Conservation (phyloP, 116 monocot genomes). For the Posidonia oceanica region DNA sequence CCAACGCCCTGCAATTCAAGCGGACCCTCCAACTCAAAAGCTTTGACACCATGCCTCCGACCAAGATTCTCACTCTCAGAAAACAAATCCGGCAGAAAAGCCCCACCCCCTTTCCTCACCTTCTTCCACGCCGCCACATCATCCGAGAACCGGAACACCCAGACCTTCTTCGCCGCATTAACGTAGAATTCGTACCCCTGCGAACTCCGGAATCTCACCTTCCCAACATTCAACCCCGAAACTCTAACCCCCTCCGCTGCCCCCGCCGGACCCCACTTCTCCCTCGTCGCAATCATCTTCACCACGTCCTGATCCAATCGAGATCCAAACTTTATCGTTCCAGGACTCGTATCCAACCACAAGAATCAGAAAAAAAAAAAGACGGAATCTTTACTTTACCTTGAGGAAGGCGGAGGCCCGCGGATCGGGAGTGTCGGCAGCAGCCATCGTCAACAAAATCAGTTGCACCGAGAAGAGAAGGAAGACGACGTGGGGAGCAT, state of each 20-base stretch:
- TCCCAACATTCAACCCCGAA: slow-evolving; percentile 11
- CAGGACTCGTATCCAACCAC: neutral
- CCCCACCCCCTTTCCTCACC: slow-evolving; percentile 7
- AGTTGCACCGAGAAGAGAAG: neutral
- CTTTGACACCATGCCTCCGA: neutral
- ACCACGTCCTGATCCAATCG: slow-evolving; percentile 18
- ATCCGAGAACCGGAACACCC: slow-evolving; percentile 20
- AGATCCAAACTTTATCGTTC: neutral
- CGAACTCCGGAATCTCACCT: slow-evolving; percentile 13
- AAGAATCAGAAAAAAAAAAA: neutral
- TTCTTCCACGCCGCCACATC: slow-evolving; percentile 23
- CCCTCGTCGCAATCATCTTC: slow-evolving; percentile 13
- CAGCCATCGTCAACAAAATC: neutral
- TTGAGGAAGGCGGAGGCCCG: neutral
- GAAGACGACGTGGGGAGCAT: neutral
- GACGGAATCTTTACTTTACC: neutral
- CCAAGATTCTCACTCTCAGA: slow-evolving; percentile 1
- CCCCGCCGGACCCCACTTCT: slow-evolving; percentile 23
- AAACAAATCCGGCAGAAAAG: slow-evolving; percentile 7
- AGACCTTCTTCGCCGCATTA: slow-evolving; percentile 9
- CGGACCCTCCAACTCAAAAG: slow-evolving; percentile 28
- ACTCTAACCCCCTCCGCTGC: slow-evolving; percentile 13
- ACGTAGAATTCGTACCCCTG: slow-evolving; percentile 34
- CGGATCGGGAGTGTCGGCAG: neutral
- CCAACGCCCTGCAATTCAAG: slow-evolving; percentile 20